phyloP scores from a whole-genome alignment of 257 asterid species.

The Ilex asprella region DNA sequence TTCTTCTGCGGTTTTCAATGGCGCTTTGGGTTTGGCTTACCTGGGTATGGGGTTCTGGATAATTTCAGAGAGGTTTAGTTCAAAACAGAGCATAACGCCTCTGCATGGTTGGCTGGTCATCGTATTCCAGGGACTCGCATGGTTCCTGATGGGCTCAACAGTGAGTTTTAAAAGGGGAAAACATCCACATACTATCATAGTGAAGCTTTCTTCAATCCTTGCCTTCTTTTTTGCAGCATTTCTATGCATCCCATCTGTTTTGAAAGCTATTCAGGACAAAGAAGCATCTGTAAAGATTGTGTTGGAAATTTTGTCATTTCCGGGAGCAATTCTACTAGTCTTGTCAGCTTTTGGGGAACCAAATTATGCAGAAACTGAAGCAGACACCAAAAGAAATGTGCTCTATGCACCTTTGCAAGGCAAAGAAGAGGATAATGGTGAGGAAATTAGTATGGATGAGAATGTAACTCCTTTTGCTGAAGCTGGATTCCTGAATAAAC shows the following conservation, averaged over 20 bases:
- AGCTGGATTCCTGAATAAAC: constrained; percentile 22
- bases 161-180: too few relatives aligned
- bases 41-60: too few relatives aligned
- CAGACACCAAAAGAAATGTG: background rate
- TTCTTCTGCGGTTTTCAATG: background rate
- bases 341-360: too few relatives aligned
- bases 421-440: constrained; percentile 2
- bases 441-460: background rate
- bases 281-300: background rate
- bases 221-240: constrained; percentile 13
- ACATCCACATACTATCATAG: background rate
- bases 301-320: too few relatives aligned
- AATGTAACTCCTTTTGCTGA: background rate
- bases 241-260: constrained; percentile 10
- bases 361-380: too few relatives aligned
- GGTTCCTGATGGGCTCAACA: constrained; percentile 9
- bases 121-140: constrained; percentile 17
- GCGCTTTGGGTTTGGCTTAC: too few relatives aligned
- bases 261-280: background rate
- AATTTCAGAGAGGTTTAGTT: too few relatives aligned
- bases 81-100: background rate
- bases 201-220: constrained; percentile 10
- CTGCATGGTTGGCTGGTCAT: constrained; percentile 14
- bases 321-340: too few relatives aligned
- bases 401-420: constrained; percentile 13